Conservation (phyloP, 371 early-diverging fungal species). For the Gilbertella persicaria region DNA sequence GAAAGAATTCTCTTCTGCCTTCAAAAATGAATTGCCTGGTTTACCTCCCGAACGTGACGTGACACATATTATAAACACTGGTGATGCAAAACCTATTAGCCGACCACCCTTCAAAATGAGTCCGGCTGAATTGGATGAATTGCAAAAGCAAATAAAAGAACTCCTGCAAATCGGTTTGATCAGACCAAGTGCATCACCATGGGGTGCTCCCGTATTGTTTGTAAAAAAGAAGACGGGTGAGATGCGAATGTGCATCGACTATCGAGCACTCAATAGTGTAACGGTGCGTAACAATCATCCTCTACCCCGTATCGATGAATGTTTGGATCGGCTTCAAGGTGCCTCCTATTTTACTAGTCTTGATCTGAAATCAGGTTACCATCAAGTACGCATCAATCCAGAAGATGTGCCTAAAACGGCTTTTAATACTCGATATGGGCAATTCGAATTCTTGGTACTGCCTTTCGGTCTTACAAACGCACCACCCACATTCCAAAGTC, state of each 20-base stretch:
- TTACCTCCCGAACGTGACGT: constrained; percentile 1
- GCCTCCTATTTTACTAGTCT: constrained; percentile 12
- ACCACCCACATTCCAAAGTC: constrained; percentile 44
- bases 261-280: constrained; percentile 37
- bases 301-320: constrained; percentile 32
- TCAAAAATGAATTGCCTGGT: constrained; percentile 4
- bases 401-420: constrained; percentile 26
- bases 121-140: constrained; percentile 29
- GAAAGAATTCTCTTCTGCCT: neutral
- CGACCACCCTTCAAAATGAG: constrained; percentile 22
- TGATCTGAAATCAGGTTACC: constrained; percentile 16
- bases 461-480: constrained; percentile 54
- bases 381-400: constrained; percentile 10
- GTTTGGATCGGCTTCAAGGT: constrained; percentile 23
- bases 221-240: constrained; percentile 46
- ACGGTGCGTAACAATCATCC: constrained; percentile 37
- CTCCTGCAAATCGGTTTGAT: constrained; percentile 22
- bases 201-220: constrained; percentile 43
- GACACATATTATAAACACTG: constrained; percentile 1
- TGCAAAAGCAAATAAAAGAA: constrained; percentile 31
- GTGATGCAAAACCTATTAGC: constrained; percentile 1
- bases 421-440: constrained; percentile 40
- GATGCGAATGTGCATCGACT: constrained; percentile 42
- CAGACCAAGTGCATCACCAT: constrained; percentile 16
- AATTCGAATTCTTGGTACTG: constrained; percentile 48